phyloP scores from a whole-genome alignment of 495 filamentous ascomycete genomes.

The Thozetella sp. region DNA sequence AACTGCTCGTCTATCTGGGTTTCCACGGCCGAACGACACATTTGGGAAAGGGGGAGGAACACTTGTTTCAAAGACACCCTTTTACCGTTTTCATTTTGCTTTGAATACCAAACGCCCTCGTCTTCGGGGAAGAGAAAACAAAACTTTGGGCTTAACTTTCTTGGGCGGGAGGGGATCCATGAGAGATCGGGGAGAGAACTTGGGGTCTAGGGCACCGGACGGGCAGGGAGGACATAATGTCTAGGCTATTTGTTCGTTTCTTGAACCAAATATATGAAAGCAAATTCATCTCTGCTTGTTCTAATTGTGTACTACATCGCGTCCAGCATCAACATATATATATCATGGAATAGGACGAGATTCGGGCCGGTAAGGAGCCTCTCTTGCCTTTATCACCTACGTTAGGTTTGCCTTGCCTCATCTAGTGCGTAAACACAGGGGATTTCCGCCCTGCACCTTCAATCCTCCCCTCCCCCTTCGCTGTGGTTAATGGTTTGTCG shows the following conservation, averaged over 20 bases:
- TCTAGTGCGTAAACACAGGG: too few species aligned
- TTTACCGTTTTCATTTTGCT: not conserved
- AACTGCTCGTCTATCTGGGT: not conserved
- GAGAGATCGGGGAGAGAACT: too few species aligned
- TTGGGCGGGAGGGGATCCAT: not conserved
- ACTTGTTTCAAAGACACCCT: not conserved
- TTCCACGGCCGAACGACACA: not conserved
- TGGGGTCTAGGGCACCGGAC: not conserved
- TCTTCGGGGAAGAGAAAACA: not conserved
- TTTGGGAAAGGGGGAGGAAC: not conserved
- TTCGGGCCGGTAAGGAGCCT: too few species aligned
- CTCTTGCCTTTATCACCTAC: too few species aligned
- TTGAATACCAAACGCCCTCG: not conserved
- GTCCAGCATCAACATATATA: not conserved
- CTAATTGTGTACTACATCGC: too few species aligned
- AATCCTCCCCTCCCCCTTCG: too few species aligned
- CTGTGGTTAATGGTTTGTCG: too few species aligned
- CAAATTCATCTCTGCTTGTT: not conserved
- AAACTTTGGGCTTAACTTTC: not conserved
- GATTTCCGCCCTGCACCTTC: too few species aligned
- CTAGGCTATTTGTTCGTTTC: not conserved
- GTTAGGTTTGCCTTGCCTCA: too few species aligned
- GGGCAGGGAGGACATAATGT: constrained; percentile 5
- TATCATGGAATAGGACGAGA: not conserved
- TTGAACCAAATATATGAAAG: not conserved